Evolutionary conservation across 2,329 filamentous ascomycete genomes (phyloP).

Genomic region (Venturia effusa): DNA sequence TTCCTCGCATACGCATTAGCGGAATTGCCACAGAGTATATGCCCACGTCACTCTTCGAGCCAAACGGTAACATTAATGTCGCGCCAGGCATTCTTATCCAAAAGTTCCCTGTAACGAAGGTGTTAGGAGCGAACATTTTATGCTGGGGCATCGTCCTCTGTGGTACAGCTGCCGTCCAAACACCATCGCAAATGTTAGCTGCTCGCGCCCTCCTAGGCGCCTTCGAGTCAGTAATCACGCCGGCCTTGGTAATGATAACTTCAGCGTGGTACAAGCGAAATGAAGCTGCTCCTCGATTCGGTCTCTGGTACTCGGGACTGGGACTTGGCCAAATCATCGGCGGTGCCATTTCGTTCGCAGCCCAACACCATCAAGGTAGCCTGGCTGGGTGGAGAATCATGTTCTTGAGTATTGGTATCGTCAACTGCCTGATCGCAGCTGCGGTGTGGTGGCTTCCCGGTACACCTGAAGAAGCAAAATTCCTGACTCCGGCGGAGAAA

Average conservation of each 20-base stretch:
- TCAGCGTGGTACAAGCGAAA: constrained; percentile 43
- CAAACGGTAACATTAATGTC: not conserved
- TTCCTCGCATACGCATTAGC: constrained; percentile 14
- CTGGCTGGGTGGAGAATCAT: constrained; percentile 40
- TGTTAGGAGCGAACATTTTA: constrained; percentile 30
- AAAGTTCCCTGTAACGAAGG: constrained; percentile 11
- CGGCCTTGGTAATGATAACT: constrained; percentile 46
- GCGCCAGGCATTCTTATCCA: constrained; percentile 13
- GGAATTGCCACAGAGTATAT: constrained; percentile 13
- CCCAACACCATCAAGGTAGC: constrained; percentile 42
- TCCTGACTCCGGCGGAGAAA: constrained; percentile 21
- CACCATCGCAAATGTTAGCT: constrained; percentile 38
- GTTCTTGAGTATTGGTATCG: constrained; percentile 35
- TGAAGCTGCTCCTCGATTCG: constrained; percentile 53
- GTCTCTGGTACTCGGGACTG: constrained; percentile 47
- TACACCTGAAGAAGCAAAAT: constrained; percentile 18
- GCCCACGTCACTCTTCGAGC: no score
- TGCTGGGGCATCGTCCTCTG: constrained; percentile 40
- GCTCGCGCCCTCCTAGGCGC: constrained; percentile 41
- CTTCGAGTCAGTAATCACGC: constrained; percentile 44
- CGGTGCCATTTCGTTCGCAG: constrained; percentile 44
- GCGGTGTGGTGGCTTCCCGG: constrained; percentile 21
- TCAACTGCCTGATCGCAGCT: constrained; percentile 30
- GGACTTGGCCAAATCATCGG: constrained; percentile 28
- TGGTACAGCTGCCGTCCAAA: constrained; percentile 38